Percentiles rank a stretch among this genome's conserved stretches.
These are phyloP conservation scores for Dioscorea alata DNA, from an alignment of 106 monocot species.

Conservation along the genomic window DNA sequence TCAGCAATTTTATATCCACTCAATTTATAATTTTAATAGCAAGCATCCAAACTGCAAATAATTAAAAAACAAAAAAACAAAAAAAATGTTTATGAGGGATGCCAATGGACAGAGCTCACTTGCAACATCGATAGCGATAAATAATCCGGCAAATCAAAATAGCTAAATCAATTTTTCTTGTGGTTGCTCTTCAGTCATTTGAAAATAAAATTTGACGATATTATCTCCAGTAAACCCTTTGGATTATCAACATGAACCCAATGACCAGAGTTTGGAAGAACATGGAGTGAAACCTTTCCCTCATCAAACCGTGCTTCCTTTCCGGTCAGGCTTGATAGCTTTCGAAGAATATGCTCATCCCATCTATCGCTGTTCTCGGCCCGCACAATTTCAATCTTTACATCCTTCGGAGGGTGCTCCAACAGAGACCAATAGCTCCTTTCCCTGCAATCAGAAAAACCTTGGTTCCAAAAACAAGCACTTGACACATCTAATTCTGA, in stretches of 20 bases:
- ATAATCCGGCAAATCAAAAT: too few species aligned
- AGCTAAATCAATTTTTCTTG: too few species aligned
- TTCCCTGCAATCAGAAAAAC: slow-evolving; percentile 35
- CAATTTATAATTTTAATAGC: too few species aligned
- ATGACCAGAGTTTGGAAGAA: slow-evolving; percentile 81
- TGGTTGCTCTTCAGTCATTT: slow-evolving; percentile 6
- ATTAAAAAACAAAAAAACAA: too few species aligned
- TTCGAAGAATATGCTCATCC: slow-evolving; percentile 31
- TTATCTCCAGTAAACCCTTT: slow-evolving; percentile 84
- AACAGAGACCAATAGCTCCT: slow-evolving; percentile 73
- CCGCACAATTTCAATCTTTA: slow-evolving; percentile 66
- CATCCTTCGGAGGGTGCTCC: slow-evolving; percentile 68
- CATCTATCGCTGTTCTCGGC: slow-evolving; percentile 91
- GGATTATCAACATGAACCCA: slow-evolving; percentile 99
- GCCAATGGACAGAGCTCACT: too few species aligned
- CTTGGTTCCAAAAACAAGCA: too few species aligned
- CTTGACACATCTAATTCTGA: too few species aligned
- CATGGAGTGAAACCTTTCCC: slow-evolving; percentile 62
- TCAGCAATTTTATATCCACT: too few species aligned
- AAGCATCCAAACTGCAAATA: too few species aligned
- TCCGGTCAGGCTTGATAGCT: slow-evolving; percentile 35
- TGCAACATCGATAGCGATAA: too few species aligned
- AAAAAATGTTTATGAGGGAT: too few species aligned
- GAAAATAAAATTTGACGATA: slow-evolving; percentile 62
- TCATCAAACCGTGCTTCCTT: slow-evolving; percentile 22